These are phyloP conservation scores for Carex sylvatica DNA, from an alignment of 202 grass and related monocot genomes.

Conservation along the genomic window DNA sequence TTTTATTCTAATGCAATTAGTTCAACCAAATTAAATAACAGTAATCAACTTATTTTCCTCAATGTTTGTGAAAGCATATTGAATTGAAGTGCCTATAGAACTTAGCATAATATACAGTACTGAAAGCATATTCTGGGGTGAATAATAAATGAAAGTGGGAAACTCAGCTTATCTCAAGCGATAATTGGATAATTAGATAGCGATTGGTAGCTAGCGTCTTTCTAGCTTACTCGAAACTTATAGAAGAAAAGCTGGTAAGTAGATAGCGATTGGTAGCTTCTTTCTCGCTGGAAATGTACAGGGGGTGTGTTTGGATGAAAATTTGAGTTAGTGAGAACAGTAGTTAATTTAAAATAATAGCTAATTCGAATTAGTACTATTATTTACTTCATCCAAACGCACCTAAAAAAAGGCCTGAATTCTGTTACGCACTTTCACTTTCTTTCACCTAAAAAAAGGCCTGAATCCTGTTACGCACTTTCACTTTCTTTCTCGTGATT, in stretches of 20 bases:
- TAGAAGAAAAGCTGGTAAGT: not conserved
- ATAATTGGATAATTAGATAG: not conserved
- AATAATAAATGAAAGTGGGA: not conserved
- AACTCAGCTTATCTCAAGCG: not conserved
- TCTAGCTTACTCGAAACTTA: not conserved
- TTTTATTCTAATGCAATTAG: not conserved
- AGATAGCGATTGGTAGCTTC: no score
- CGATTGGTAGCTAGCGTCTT: not conserved
- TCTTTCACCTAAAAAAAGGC: no score
- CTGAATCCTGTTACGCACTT: not conserved
- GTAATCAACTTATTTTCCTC: not conserved
- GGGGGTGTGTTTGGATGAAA: no score
- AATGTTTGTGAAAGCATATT: not conserved
- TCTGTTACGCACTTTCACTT: no score
- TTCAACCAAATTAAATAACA: not conserved
- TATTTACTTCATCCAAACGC: no score
- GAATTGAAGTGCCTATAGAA: not conserved
- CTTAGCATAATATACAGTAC: not conserved
- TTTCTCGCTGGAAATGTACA: not conserved
- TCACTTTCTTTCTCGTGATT: no score
- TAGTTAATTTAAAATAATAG: no score
- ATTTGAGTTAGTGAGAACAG: no score
- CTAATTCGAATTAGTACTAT: no score
- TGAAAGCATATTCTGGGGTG: constrained; percentile 9
- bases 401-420: no score